Percentiles rank a stretch among this genome's conserved stretches.
Conservation (phyloP, 129 eudicot genomes). For the Silybum marianum region DNA sequence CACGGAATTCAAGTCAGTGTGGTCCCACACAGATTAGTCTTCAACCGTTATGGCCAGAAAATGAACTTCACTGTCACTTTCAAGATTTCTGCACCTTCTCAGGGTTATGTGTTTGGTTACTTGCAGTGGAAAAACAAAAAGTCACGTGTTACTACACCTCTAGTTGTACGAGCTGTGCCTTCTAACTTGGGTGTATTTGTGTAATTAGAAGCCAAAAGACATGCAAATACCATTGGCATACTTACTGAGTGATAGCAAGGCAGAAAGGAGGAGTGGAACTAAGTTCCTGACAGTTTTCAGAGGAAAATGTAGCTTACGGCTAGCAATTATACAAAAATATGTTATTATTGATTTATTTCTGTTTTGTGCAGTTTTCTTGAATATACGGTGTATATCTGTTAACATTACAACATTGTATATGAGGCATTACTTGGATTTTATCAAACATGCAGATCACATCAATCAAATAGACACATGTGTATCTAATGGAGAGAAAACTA, state of each 20-base stretch:
- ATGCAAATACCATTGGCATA: neutral
- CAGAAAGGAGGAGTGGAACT: constrained; percentile 3
- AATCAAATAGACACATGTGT: neutral
- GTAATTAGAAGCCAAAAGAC: constrained; percentile 30
- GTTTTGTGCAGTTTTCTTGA: constrained; percentile 32
- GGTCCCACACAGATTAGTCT: constrained; percentile 51
- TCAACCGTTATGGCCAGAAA: constrained; percentile 58
- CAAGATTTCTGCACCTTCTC: constrained; percentile 55
- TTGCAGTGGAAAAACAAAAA: constrained; percentile 66
- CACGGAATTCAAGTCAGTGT: constrained; percentile 65
- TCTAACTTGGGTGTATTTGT: constrained; percentile 44
- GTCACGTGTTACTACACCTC: constrained; percentile 59
- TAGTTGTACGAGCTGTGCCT: constrained; percentile 53
- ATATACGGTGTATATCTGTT: constrained; percentile 26
- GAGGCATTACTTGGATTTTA: constrained; percentile 11
- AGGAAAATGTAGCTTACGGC: constrained; percentile 22
- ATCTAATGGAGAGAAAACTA: neutral
- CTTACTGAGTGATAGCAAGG: constrained; percentile 16
- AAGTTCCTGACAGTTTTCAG: constrained; percentile 15
- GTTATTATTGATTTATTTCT: constrained; percentile 30
- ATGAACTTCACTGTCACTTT: constrained; percentile 63
- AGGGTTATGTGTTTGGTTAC: constrained; percentile 73
- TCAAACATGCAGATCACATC: constrained; percentile 11
- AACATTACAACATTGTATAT: constrained; percentile 30
- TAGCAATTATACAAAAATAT: constrained; percentile 34